Conservation (phyloP, 2,329 filamentous ascomycete species). For the Chaetomium sp. region DNA sequence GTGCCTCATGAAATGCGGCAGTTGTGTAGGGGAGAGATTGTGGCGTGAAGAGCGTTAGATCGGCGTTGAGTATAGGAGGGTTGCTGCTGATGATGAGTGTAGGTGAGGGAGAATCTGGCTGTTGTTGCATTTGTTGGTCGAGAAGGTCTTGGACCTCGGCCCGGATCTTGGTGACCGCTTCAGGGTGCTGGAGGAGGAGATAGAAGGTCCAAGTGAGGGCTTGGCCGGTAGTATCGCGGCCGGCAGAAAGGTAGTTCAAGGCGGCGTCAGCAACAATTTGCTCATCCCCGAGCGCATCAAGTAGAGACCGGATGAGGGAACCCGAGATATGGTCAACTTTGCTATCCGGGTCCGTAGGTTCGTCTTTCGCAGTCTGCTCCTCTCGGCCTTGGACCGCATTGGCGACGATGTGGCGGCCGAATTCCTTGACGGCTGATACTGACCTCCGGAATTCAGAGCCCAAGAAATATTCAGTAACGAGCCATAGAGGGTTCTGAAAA, state of each 20-base stretch:
- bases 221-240: conserved; percentile 59
- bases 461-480: conserved; percentile 49
- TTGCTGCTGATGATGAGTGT: background rate
- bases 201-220: conserved; percentile 60
- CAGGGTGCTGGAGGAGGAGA: conserved; percentile 47
- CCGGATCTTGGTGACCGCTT: conserved; percentile 35
- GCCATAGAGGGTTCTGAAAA: conserved; percentile 61
- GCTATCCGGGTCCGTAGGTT: conserved; percentile 16
- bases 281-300: conserved; percentile 49
- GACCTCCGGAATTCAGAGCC: conserved; percentile 43
- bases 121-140: conserved; percentile 1
- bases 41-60: conserved; percentile 36
- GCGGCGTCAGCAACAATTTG: conserved; percentile 57
- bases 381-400: conserved; percentile 42
- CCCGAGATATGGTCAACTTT: conserved; percentile 41
- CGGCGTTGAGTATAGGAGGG: conserved; percentile 4
- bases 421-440: conserved; percentile 44
- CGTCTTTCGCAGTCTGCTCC: background rate
- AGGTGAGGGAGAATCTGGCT: background rate
- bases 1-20: conserved; percentile 55
- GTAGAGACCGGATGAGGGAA: conserved; percentile 53
- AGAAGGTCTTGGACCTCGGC: conserved; percentile 33
- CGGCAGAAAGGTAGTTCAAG: conserved; percentile 59
- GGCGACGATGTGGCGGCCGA: conserved; percentile 51
- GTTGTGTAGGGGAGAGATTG: conserved; percentile 47